Conservation (phyloP, 1,139 yeast genomes). For the Geotrichum klebahnii region DNA sequence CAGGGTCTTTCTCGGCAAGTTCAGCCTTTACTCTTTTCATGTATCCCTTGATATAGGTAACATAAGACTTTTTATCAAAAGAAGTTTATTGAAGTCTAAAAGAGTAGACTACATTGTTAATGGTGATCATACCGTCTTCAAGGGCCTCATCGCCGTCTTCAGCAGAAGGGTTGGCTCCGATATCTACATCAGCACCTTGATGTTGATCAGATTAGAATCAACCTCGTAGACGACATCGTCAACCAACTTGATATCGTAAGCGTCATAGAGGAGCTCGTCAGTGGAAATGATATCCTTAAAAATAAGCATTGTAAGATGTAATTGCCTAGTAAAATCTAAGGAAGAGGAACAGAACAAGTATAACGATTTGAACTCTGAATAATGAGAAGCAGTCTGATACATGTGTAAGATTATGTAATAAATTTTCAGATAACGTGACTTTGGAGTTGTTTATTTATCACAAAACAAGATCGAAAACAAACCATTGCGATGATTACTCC, state of each 20-base stretch:
- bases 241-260: constrained; percentile 82
- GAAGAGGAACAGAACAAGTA: constrained; percentile 5
- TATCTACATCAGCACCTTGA: constrained; percentile 87
- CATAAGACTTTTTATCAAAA: constrained; percentile 96
- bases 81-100: constrained; percentile 94
- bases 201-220: constrained; percentile 86
- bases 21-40: constrained; percentile 91
- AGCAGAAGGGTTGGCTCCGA: constrained; percentile 99
- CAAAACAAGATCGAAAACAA: too few relatives aligned
- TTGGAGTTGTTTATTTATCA: too few relatives aligned
- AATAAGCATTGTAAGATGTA: constrained; percentile 22
- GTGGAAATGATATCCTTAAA: constrained; percentile 72
- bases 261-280: constrained; percentile 96
- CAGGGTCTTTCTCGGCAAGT: constrained; percentile 86
- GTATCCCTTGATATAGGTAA: constrained; percentile 95
- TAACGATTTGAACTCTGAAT: too few relatives aligned
- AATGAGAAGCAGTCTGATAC: too few relatives aligned
- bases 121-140: constrained; percentile 82
- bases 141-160: constrained; percentile 78
- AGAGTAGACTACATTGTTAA: constrained; percentile 97
- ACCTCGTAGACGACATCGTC: constrained; percentile 94
- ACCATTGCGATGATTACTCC: too few relatives aligned
- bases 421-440: too few relatives aligned
- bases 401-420: too few relatives aligned
- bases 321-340: constrained; percentile 9